Base-by-base conservation (phyloP, 2,329 filamentous ascomycete species). In the Cadophora gregata region DNA sequence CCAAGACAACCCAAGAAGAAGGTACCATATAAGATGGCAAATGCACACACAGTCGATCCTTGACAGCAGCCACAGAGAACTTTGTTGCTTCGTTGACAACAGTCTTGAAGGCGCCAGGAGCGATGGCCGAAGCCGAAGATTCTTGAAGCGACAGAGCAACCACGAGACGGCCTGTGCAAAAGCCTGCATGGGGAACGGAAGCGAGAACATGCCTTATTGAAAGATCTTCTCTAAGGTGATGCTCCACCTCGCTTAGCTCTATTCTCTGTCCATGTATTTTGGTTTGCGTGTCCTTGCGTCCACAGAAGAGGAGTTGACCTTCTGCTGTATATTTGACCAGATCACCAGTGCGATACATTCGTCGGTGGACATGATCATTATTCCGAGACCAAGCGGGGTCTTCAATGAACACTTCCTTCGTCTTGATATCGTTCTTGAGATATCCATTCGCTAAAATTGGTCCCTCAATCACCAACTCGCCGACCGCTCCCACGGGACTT, bases 231-330 rank as follows among this genome's bases (percentile, higher is more conserved):
- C 38, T 16, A 4, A 65, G 24, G 7, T 47, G 33, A 27, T 62
- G 36, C 27, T 27, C 74, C 69, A 71, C 80, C 81, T 48, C 76
- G 69, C 59, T 76, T 71, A 21, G 68, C 71, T 90, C 88, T 8
- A 90, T 80, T 50, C 88, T 79, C 72, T 90, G 88, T 0, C 88
- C 88, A 42, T 87, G 82, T 24, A 90, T 78, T 74, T 90, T 90
- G 64, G 89, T 83, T 76, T 90, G 88, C 33, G 88, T 86, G 72
- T 90, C 88, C 69, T 87, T 88, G 0, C 81, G 80, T 5, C 42
- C 42, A 19, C 42, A 45, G 19, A 45, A 45, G 16, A 45, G 4
- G 2, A 45, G 42, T 21, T 45, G 42, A 9, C 42, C 42, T n/a
- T 45, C 42, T 4, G 10, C 12, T 3, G 42, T 21, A 21, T 45